Conservation (phyloP, 2,329 filamentous ascomycete genomes). For the Albophoma yamanashiensis region DNA sequence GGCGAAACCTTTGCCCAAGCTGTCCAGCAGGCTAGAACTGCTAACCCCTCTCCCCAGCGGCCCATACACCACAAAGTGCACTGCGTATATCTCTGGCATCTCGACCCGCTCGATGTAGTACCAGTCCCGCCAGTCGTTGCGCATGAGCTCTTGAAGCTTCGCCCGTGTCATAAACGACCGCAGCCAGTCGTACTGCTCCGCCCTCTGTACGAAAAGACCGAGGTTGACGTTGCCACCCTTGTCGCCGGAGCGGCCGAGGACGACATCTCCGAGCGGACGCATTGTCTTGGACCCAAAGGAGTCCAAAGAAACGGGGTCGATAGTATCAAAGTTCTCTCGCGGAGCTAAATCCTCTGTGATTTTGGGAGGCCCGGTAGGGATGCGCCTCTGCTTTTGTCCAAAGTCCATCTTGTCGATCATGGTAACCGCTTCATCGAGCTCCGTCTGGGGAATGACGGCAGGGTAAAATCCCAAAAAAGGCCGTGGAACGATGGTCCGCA, state of each 20-base stretch:
- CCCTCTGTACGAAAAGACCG: conserved; percentile 31
- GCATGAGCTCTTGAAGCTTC: conserved; percentile 24
- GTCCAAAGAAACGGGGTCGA: conserved; percentile 1
- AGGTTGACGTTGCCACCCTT: conserved; percentile 33
- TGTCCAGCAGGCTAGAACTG: conserved; percentile 34
- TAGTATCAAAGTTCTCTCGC: conserved; percentile 12
- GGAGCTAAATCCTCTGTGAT: conserved; percentile 7
- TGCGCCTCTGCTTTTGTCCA: conserved; percentile 1
- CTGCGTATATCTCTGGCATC: conserved; percentile 30
- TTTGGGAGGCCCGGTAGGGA: conserved; percentile 8
- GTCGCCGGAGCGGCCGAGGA: conserved; percentile 23
- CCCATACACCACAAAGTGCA: conserved; percentile 40
- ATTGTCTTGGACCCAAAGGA: conserved; percentile 10
- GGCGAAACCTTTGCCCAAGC: conserved; percentile 40
- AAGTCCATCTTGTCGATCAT: conserved; percentile 4
- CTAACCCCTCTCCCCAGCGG: conserved; percentile 33
- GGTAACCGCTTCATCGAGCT: conserved; percentile 20
- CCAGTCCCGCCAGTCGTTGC: conserved; percentile 17
- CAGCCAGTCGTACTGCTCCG: conserved; percentile 34
- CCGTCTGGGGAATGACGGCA: conserved; percentile 11
- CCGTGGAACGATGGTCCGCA: conserved; percentile 22
- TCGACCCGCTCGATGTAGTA: conserved; percentile 35
- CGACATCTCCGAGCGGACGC: conserved; percentile 17
- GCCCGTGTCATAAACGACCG: conserved; percentile 27
- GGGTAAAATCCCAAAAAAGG: conserved; percentile 13